Conservation (phyloP, 2,329 filamentous ascomycete species). For the Fusarium burgessii region DNA sequence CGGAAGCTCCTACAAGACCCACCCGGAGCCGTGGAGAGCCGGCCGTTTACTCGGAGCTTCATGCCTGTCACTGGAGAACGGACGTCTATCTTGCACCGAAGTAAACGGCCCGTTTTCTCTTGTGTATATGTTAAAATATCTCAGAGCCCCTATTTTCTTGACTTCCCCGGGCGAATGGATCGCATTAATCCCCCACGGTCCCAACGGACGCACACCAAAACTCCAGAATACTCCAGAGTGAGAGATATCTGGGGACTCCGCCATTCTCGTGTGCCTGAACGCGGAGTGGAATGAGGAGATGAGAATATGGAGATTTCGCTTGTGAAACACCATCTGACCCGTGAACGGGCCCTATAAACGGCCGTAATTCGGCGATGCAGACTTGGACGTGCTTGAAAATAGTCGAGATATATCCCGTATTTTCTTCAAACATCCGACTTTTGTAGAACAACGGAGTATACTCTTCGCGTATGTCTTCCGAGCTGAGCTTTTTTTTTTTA, state of each 20-base stretch:
- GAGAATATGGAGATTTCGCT: slow-evolving; percentile 16
- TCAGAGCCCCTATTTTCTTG: slow-evolving; percentile 22
- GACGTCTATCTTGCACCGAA: slow-evolving; percentile 17
- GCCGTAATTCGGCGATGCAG: slow-evolving; percentile 36
- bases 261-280: slow-evolving; percentile 12
- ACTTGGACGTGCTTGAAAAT: slow-evolving; percentile 7
- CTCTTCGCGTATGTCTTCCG: slow-evolving; percentile 11
- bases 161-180: background rate
- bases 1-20: slow-evolving; percentile 24
- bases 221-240: slow-evolving; percentile 17
- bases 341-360: slow-evolving; percentile 30
- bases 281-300: background rate
- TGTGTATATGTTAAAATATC: slow-evolving; percentile 21
- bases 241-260: slow-evolving; percentile 37
- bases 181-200: slow-evolving; percentile 10
- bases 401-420: slow-evolving; percentile 21
- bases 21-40: slow-evolving; percentile 42
- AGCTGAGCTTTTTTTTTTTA: background rate
- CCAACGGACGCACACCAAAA: slow-evolving; percentile 10
- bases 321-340: slow-evolving; percentile 33
- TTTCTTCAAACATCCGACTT: slow-evolving; percentile 27
- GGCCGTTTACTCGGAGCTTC: slow-evolving; percentile 45
- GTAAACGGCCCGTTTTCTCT: slow-evolving; percentile 39
- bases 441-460: slow-evolving; percentile 6
- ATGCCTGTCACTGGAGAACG: slow-evolving; percentile 43